Evolutionary conservation across 1,284 basidiomycete species (phyloP), one percentile per base, ranked within the genome.

Genomic region (Ceratobasidium papillatum): DNA sequence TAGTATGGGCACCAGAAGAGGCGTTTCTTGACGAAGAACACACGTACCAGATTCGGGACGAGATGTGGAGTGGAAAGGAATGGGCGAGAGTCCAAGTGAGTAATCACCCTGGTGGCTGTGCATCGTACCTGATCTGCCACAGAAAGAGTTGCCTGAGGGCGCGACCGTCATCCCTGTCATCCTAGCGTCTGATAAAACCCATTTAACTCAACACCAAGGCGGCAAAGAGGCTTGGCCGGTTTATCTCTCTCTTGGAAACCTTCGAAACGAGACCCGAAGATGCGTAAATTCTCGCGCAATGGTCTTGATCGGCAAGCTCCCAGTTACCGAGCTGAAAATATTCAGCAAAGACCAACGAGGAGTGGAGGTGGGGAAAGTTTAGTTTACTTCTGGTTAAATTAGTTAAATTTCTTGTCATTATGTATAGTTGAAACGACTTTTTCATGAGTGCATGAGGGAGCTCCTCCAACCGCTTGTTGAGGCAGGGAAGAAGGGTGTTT

Each of bases 231-330:
- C 71, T 1, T 75, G 73, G 56, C 75, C 76, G 0, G 73, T 77
- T 0, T 77, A 77, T 45, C 1, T 77, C 0, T 58, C 74, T 0
- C 54, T 77, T n/a, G 75, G 77, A 19, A 77, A 77, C 45, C 47
- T 64, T 8, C 22, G 41, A 4, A 47, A 30, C 3, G 9, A 3
- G 4, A 43, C 8, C 1, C 59, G 59, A 12, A 11, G 2, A 1
- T 14, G 17, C 1, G 38, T 62, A 2, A 43, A 25, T 19, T 43
- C 38, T 25, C 22, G 27, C 7, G 14, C 59, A 3, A 41, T 25
- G 4, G 8, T 62, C 17, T 12, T 62, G 11, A 1, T 62, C 14
- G 59, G 19, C 14, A 14, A 62, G 32, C 36, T 62, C 1, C 59
- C 59, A 12, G 38, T 43, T 1, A 45, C 59, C 34, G 7, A 41